Base-by-base conservation (phyloP, 176 grass and related monocot genomes). In the Carex pumila region DNA sequence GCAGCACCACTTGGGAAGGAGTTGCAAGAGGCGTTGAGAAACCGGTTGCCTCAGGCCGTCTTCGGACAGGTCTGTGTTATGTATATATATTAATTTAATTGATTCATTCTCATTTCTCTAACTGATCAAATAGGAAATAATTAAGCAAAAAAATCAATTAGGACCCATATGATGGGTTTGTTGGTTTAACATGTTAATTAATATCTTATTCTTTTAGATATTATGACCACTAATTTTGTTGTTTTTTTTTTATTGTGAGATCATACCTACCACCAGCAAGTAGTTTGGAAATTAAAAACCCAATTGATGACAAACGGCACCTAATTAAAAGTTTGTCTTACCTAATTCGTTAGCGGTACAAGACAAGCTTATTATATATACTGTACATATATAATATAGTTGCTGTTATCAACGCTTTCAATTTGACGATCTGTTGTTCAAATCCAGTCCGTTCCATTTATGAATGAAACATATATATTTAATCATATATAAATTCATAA, bases 1-100 rank as follows among this genome's bases (percentile, higher is more conserved):
- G 85, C 81, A 0, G 85, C 89, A 1, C 85, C 89, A 4, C 73
- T 90, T 6, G 89, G 89, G 32, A 90, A 87, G 75, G 89, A 90
- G 56, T 67, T 90, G 41, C 62, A 87, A 50, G 88, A 80, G 15
- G 88, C 81, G 12, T 71, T 87, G 13, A 22, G 58, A 43, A 84
- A 15, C 43, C 79, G 85, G 61, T 67, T 90, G 3, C 89, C 85
- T 5, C 85, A 87, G 54, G 89, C 89, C 0, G 58, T 90, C 65
- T 81, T 90, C 9, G 85, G 89, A 2, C 89, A 90, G 89, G 89
- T 90, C 3, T 41, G 1, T 21, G 7, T 73, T 47, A 39, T 37
- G 3, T 37, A 37, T 37, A 43, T 45, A 45, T 45, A 12, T 31
- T 25, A 25, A 1, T 45, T 31, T 25, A 25, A 1, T 45, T 58